These are phyloP conservation scores for Phytophthora idaei DNA, from an alignment of 352 stramenopile genomes.

Conservation along the genomic window DNA sequence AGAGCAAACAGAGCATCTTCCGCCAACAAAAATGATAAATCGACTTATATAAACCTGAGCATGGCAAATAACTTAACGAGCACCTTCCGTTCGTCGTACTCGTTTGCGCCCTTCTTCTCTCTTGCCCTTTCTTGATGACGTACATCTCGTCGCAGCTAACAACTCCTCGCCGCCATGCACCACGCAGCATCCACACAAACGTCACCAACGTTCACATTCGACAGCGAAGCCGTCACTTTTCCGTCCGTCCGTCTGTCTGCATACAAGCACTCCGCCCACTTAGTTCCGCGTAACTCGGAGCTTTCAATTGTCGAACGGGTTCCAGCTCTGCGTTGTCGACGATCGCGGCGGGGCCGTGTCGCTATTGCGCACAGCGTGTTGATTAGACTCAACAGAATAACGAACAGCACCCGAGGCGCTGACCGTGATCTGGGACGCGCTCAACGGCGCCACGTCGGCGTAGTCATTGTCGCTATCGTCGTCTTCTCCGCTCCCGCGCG, in stretches of 20 bases:
- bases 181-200: conserved; percentile 29
- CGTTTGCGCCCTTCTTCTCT: conserved; percentile 27
- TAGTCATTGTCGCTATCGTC: conserved; percentile 38
- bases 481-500: conserved; percentile 21
- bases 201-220: conserved; percentile 24
- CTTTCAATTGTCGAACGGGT: conserved; percentile 37
- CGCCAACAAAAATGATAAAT: conserved; percentile 11
- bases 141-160: conserved; percentile 18
- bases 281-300: neutral
- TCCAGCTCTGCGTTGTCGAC: conserved; percentile 31
- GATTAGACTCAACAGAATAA: conserved; percentile 28
- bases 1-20: no score
- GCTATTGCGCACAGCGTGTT: conserved; percentile 16
- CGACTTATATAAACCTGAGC: conserved; percentile 31
- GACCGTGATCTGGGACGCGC: conserved; percentile 35
- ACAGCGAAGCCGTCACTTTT: conserved; percentile 12
- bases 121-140: conserved; percentile 14
- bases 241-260: conserved; percentile 9
- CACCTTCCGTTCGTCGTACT: conserved; percentile 40
- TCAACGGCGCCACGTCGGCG: conserved; percentile 38
- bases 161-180: conserved; percentile 20
- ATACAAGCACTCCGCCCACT: conserved; percentile 20
- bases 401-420: conserved; percentile 29
- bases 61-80: conserved; percentile 58
- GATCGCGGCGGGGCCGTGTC: conserved; percentile 21